Base-by-base conservation (phyloP, 2,329 filamentous ascomycete genomes). In the Fusarium floridanum region DNA sequence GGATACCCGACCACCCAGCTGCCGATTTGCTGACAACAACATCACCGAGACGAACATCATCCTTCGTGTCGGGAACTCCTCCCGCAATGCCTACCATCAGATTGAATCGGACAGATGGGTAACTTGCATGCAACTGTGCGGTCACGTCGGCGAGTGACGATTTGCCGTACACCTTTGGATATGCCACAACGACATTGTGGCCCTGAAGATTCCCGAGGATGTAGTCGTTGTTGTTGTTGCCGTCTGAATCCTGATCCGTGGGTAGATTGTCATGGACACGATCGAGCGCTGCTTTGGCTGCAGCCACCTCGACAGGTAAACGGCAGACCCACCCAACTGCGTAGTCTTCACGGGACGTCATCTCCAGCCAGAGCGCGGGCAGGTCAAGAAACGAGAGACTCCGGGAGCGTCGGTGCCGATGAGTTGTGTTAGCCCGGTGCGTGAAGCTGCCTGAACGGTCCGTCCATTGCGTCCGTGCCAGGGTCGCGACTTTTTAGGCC, bases 21-120 rank as follows among this genome's bases (percentile, higher is more conserved):
- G 55, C 9, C 55, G 34, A 59, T 22, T 61, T 61, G 57, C 57
- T 45, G 57, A 61, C 57, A 41, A 61, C 57, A 61, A 61, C 57
- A 61, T 61, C 57, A 10, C 57, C 57, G 29, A 61, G 57, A 43
- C 57, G 57, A 32, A 61, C 29, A 41, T 61, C 57, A 6, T 43
- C 57, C 36, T 61, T 61, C 36, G 57, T 43, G 27, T 59, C 55
- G 20, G 57, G 36, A 16, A 43, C 57, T 43, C 57, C 57, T 41
- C 57, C 57, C 14, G 36, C 57, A 32, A 61, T 43, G 36, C 57
- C 57, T 14, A 61, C 57, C 57, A 61, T 43, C 12, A 61, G 37
- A 41, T 41, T 41, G 57, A 61, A 61, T 7, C 57, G 36, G 22
- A 61, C 36, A 43, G 57, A 61, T 29, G 57, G 17, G 37, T 43